Evolutionary conservation across 345 rosid genomes (phyloP).

Genomic region (Schrenkiella parvula): DNA sequence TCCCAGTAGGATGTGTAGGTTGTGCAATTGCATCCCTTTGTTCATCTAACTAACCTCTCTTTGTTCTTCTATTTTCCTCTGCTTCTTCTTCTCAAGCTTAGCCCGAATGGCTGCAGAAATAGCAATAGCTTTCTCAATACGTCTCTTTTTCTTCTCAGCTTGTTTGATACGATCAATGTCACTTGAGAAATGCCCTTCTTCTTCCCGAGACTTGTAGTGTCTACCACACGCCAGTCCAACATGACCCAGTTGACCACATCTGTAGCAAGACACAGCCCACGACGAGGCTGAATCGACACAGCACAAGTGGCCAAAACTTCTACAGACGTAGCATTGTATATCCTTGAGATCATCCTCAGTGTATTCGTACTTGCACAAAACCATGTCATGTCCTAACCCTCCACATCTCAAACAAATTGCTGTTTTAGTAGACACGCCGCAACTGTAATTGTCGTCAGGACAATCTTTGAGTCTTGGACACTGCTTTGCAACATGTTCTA

Average conservation of each 20-base stretch:
- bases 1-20: slow-evolving; percentile 71
- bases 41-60: slow-evolving; percentile 94
- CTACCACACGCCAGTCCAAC: slow-evolving; percentile 54
- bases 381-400: slow-evolving; percentile 79
- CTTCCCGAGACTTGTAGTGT: slow-evolving; percentile 37
- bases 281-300: slow-evolving; percentile 41
- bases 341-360: slow-evolving; percentile 69
- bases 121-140: slow-evolving; percentile 88
- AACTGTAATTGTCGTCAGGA: slow-evolving; percentile 69
- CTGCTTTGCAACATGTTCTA: slow-evolving; percentile 66
- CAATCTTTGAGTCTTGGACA: slow-evolving; percentile 67
- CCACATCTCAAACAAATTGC: slow-evolving; percentile 78
- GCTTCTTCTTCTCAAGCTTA: slow-evolving; percentile 79
- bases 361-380: slow-evolving; percentile 59
- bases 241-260: slow-evolving; percentile 83
- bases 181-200: slow-evolving; percentile 64
- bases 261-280: slow-evolving; percentile 71
- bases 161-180: slow-evolving; percentile 79
- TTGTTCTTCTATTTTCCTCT: slow-evolving; percentile 87
- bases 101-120: slow-evolving; percentile 81
- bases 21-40: slow-evolving; percentile 98
- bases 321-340: slow-evolving; percentile 80
- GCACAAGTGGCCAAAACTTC: slow-evolving; percentile 70
- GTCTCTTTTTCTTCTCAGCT: slow-evolving; percentile 90
- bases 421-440: slow-evolving; percentile 23